Evolutionary conservation across 78 protist genomes (phyloP), one percentile per base, ranked within the genome.

Genomic region (Dictyostelium brefeldianum): DNA sequence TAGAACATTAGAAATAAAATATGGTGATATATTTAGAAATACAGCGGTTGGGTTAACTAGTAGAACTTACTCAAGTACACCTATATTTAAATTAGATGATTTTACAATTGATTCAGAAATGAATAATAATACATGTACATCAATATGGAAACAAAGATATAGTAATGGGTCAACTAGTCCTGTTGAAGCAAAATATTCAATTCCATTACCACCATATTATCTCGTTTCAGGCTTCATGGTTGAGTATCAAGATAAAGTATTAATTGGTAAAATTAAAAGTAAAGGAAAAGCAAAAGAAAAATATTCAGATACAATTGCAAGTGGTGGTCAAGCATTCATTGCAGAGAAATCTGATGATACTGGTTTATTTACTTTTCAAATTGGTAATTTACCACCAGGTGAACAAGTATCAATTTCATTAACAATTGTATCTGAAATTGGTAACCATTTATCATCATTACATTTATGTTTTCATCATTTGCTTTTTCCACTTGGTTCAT

Each of bases 311-410:
- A 29, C 91, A 14, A 73, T 85, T 0, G 78, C 83, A 14, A 85
- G 83, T 59, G 92, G 92, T 18, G 31, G 48, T 10, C 92, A 85
- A 75, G 81, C 83, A 6, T 85, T 85, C 7, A 22, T 85, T 1
- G 83, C 65, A 7, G 92, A 85, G 43, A 85, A 75, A 53, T 43
- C 59, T 3, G 1, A 14, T 3, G 51, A 85, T 56, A 25, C 12
- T 46, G 92, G 92, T n/a, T 18, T 53, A 9, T 85, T 85, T 47
- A 22, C 70, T 22, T 62, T 70, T 18, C 25, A 41, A 62, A 74
- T 98, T 14, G 99, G 99, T 70, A 95, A 95, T 74, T 48, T 98
- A 36, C 97, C 93, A 10, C 91, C 95, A 9, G 22, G 31, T 43
- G 53, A 51, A 43, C 3, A 4, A 20, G 92, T 92, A 3, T 4